These are phyloP conservation scores for Aspergillus hortae DNA, from an alignment of 2,329 filamentous ascomycete species.

Conservation along the genomic window DNA sequence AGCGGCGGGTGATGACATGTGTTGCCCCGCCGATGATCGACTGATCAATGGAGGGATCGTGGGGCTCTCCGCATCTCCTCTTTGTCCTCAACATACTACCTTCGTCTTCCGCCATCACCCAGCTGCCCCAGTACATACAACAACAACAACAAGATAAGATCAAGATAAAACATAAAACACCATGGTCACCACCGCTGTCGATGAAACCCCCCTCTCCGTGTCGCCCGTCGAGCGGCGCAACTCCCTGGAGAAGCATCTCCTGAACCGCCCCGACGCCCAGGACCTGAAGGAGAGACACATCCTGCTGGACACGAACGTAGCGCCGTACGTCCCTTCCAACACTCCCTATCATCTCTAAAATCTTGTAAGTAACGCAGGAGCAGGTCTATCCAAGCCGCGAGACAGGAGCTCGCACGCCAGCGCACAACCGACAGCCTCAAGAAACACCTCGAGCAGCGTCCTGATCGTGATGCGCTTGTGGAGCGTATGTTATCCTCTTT, in stretches of 20 bases:
- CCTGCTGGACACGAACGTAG: conserved; percentile 62
- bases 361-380: no score
- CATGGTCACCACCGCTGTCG: conserved; percentile 36
- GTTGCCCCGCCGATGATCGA: neutral
- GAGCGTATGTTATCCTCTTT: conserved; percentile 58
- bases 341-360: neutral
- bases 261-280: conserved; percentile 63
- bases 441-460: conserved; percentile 60
- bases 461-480: conserved; percentile 70
- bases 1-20: neutral
- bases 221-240: conserved; percentile 54
- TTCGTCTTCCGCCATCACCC: no score
- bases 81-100: no score
- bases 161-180: neutral
- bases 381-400: conserved; percentile 61
- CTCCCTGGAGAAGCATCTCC: conserved; percentile 69
- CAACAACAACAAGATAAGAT: conserved; percentile 1
- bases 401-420: conserved; percentile 63
- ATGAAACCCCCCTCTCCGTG: conserved; percentile 56
- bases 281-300: conserved; percentile 68
- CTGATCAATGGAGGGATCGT: neutral
- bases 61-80: neutral
- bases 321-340: conserved; percentile 51
- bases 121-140: neutral
- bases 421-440: conserved; percentile 60